phyloP scores from a whole-genome alignment of 306 rosid genomes.

The Lupinus albus region DNA sequence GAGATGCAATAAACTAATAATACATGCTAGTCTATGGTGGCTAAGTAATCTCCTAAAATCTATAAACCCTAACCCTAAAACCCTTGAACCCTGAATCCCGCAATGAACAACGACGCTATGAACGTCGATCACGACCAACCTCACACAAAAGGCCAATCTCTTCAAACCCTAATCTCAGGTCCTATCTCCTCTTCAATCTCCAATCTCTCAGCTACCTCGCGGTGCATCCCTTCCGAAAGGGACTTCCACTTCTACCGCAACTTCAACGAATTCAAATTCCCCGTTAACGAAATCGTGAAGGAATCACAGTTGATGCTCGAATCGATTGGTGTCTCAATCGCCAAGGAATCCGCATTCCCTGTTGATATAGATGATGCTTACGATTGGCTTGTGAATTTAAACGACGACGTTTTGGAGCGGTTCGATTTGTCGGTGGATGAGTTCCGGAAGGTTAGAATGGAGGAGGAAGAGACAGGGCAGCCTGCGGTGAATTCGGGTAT shows the following conservation, averaged over 20 bases:
- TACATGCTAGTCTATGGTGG: too few species aligned
- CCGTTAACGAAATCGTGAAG: slow-evolving; percentile 53
- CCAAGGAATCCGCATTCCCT: slow-evolving; percentile 50
- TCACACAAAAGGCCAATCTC: slow-evolving; percentile 43
- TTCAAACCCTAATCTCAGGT: slow-evolving; percentile 52
- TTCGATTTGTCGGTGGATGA: slow-evolving; percentile 63
- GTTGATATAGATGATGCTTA: slow-evolving; percentile 62
- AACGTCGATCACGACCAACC: slow-evolving; percentile 58
- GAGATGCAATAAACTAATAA: too few species aligned
- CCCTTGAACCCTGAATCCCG: neutral
- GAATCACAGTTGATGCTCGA: slow-evolving; percentile 69
- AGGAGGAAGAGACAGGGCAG: slow-evolving; percentile 55
- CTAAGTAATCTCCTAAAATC: too few species aligned
- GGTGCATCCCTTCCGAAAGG: slow-evolving; percentile 58
- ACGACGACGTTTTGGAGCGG: slow-evolving; percentile 73
- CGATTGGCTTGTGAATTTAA: slow-evolving; percentile 76
- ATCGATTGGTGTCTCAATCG: slow-evolving; percentile 50
- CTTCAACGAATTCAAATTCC: slow-evolving; percentile 68
- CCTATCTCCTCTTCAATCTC: slow-evolving; percentile 63
- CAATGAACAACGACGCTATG: slow-evolving; percentile 47
- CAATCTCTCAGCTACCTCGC: slow-evolving; percentile 64
- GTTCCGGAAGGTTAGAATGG: slow-evolving; percentile 52
- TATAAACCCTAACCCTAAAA: too few species aligned
- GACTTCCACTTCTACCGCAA: slow-evolving; percentile 73
- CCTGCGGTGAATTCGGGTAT: slow-evolving; percentile 1